A percentile compares a stretch with the other conserved stretches of the same genome.
phyloP scores from a whole-genome alignment of 2,329 filamentous ascomycete genomes.

The Alternaria gaisen region DNA sequence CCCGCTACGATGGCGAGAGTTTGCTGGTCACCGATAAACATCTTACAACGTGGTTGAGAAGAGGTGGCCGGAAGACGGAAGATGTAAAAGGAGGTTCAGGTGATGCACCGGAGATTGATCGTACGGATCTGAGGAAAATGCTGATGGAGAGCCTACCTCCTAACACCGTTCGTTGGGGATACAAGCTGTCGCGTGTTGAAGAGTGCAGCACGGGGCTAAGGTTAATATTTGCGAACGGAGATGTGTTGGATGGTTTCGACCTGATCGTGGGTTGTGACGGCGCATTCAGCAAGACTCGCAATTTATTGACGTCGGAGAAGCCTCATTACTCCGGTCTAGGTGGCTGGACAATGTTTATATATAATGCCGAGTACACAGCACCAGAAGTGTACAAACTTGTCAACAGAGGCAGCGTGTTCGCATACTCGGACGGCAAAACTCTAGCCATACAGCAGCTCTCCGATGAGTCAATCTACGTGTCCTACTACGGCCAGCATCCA shows the following conservation, averaged over 20 bases:
- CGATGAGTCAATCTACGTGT: slow-evolving; percentile 44
- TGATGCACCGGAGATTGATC: slow-evolving; percentile 41
- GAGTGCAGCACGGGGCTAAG: slow-evolving; percentile 17
- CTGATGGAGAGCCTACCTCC: slow-evolving; percentile 35
- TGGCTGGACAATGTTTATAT: slow-evolving; percentile 44
- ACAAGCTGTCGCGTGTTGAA: slow-evolving; percentile 30
- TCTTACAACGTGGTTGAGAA: slow-evolving; percentile 32
- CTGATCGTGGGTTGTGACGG: slow-evolving; percentile 58
- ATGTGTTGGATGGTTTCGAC: slow-evolving; percentile 47
- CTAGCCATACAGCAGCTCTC: slow-evolving; percentile 45
- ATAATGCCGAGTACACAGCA: slow-evolving; percentile 31
- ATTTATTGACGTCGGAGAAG: slow-evolving; percentile 37
- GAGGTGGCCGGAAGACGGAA: slow-evolving; percentile 18
- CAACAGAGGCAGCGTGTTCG: slow-evolving; percentile 47
- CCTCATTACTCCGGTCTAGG: slow-evolving; percentile 51
- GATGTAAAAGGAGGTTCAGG: slow-evolving; percentile 12
- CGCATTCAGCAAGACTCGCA: slow-evolving; percentile 53
- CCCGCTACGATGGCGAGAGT: slow-evolving; percentile 56
- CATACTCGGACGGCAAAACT: slow-evolving; percentile 38
- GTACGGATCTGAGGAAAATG: slow-evolving; percentile 30
- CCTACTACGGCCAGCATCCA: slow-evolving; percentile 28
- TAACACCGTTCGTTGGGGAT: slow-evolving; percentile 35
- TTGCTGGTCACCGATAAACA: slow-evolving; percentile 53
- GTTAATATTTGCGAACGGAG: slow-evolving; percentile 40
- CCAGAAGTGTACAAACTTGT: slow-evolving; percentile 46